Evolutionary conservation across 768 basidiomycete genomes (phyloP).

Genomic region (Serendipita indica): DNA sequence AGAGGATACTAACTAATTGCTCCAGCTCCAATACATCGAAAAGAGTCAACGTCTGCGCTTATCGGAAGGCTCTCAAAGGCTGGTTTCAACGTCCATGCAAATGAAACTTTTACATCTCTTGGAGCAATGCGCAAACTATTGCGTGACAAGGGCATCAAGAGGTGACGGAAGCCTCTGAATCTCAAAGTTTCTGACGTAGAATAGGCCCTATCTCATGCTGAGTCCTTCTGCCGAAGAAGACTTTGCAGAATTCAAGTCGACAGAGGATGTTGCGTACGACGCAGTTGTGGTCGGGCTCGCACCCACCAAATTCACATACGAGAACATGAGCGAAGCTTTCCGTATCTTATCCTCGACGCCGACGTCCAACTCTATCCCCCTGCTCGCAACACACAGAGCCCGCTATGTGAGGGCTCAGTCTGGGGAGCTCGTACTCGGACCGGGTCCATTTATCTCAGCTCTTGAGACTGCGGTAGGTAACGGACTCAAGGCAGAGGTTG

Average conservation of each 20-base stretch:
- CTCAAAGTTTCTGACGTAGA: background rate
- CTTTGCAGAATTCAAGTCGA: conserved; percentile 18
- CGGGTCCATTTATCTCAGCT: conserved; percentile 53
- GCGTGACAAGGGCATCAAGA: conserved; percentile 27
- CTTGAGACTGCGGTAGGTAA: conserved; percentile 36
- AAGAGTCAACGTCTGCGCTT: conserved; percentile 36
- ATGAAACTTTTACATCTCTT: conserved; percentile 50
- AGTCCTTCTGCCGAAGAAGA: conserved; percentile 35
- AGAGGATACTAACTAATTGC: conserved; percentile 16
- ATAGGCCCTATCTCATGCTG: conserved; percentile 43
- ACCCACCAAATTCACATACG: conserved; percentile 37
- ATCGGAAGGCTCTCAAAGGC: conserved; percentile 30
- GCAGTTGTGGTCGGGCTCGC: conserved; percentile 52
- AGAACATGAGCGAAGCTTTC: conserved; percentile 47
- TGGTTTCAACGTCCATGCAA: conserved; percentile 32
- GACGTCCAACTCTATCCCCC: conserved; percentile 17
- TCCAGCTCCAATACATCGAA: conserved; percentile 60
- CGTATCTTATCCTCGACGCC: conserved; percentile 30
- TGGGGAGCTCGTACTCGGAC: conserved; percentile 44
- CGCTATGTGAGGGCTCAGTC: conserved; percentile 35
- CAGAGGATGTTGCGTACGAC: conserved; percentile 27
- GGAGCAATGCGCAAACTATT: conserved; percentile 40
- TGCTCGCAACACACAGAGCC: conserved; percentile 48
- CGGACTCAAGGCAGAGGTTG: conserved; percentile 32
- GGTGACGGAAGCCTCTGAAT: conserved; percentile 22